Evolutionary conservation across 768 basidiomycete genomes (phyloP).

Genomic region (Leccinellum luteum): DNA sequence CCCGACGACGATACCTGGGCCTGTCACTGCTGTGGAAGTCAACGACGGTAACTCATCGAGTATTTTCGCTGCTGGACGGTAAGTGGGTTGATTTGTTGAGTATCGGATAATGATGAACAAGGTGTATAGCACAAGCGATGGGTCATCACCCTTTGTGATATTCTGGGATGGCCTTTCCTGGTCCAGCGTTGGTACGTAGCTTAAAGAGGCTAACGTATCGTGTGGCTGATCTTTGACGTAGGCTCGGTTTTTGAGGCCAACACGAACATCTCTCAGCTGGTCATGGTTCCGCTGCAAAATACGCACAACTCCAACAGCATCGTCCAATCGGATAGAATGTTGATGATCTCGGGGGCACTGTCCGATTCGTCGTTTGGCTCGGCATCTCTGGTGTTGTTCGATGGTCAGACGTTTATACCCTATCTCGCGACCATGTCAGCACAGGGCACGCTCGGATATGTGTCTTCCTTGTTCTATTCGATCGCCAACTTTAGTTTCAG

Average conservation of each 20-base stretch:
- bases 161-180: constrained; percentile 86
- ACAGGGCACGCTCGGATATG: constrained; percentile 64
- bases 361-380: constrained; percentile 69
- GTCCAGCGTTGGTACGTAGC: constrained; percentile 56
- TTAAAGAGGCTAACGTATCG: neutral
- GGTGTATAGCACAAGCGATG: constrained; percentile 48
- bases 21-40: constrained; percentile 84
- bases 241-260: constrained; percentile 53
- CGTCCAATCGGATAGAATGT: constrained; percentile 81
- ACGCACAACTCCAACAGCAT: constrained; percentile 68
- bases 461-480: constrained; percentile 83
- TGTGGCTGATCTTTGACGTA: constrained; percentile 23
- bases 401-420: constrained; percentile 79
- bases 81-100: constrained; percentile 26
- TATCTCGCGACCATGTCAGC: constrained; percentile 70
- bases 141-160: constrained; percentile 65
- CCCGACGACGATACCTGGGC: constrained; percentile 70
- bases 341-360: constrained; percentile 83
- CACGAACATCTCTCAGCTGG: constrained; percentile 75
- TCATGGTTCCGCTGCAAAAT: constrained; percentile 85
- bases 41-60: constrained; percentile 79
- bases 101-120: neutral
- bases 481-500: constrained; percentile 73
- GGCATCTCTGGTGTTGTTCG: constrained; percentile 83
- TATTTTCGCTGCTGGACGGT: constrained; percentile 90